Conservation (phyloP, 2,329 filamentous ascomycete species). For the Cryphonectria nitschkei region DNA sequence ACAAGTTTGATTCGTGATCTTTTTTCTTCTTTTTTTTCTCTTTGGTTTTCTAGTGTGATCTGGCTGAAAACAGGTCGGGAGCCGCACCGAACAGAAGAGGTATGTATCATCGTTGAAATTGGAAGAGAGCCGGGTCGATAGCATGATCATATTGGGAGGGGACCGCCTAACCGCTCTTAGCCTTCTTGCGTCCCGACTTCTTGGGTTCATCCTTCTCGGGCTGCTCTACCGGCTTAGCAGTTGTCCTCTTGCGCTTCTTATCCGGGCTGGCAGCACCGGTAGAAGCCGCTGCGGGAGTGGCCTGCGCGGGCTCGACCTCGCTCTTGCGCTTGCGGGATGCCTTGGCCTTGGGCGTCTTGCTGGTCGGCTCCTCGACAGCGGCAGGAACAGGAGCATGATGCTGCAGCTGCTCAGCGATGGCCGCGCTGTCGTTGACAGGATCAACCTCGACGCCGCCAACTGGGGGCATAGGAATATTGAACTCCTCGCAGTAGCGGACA, state of each 20-base stretch:
- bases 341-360: conserved; percentile 61
- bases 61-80: conserved; percentile 19
- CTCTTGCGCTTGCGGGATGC: conserved; percentile 61
- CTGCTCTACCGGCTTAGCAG: conserved; percentile 54
- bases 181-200: conserved; percentile 65
- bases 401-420: conserved; percentile 63
- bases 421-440: conserved; percentile 55
- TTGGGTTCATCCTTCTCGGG: conserved; percentile 59
- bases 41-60: conserved; percentile 12
- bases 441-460: conserved; percentile 49
- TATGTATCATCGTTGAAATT: conserved; percentile 39
- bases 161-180: conserved; percentile 44
- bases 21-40: conserved; percentile 2
- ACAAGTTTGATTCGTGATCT: background rate
- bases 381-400: conserved; percentile 44
- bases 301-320: conserved; percentile 46
- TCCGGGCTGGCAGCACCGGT: conserved; percentile 54
- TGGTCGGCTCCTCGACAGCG: conserved; percentile 48
- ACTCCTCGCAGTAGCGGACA: conserved; percentile 62
- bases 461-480: conserved; percentile 57
- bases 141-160: conserved; percentile 36
- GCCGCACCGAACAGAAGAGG: conserved; percentile 32
- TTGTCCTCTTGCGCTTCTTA: conserved; percentile 65
- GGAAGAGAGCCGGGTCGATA: conserved; percentile 39
- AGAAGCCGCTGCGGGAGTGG: conserved; percentile 36